A percentile compares a stretch with the other conserved stretches of the same genome.
Evolutionary conservation across 495 filamentous ascomycete species (phyloP).

Genomic region (Tetracladium setigerum): DNA sequence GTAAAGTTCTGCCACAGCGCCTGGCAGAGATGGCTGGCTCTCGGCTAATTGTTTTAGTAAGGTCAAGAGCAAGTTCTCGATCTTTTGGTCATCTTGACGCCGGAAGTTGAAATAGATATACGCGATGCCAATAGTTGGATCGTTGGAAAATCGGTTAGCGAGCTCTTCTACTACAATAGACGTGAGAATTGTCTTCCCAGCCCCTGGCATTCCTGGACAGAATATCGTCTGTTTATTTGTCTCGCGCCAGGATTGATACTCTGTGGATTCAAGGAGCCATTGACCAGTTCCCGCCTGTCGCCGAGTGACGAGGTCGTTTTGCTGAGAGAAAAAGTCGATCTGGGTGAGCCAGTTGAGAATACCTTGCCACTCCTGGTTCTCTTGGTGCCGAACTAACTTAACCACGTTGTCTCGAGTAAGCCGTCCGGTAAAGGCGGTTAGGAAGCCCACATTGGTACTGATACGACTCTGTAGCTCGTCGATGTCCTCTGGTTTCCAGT

Average conservation of each 20-base stretch:
- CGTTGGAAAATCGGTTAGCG: conserved; percentile 11
- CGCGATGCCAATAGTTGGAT: conserved; percentile 24
- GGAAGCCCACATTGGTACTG: conserved; percentile 16
- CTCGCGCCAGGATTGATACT: conserved; percentile 27
- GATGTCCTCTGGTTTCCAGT: conserved; percentile 26
- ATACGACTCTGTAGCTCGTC: conserved; percentile 21
- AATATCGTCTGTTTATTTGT: conserved; percentile 22
- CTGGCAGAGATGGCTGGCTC: conserved; percentile 13
- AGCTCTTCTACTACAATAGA: conserved; percentile 27
- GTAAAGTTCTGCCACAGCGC: conserved; percentile 19
- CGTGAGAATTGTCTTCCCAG: conserved; percentile 28
- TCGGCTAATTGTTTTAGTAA: conserved; percentile 33
- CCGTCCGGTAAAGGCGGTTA: conserved; percentile 13
- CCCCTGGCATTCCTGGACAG: conserved; percentile 30
- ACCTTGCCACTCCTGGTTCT: neutral
- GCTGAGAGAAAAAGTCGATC: conserved; percentile 24
- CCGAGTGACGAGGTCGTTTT: conserved; percentile 26
- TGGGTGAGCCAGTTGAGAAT: conserved; percentile 24
- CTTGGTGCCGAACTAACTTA: conserved; percentile 2
- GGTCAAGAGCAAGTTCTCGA: conserved; percentile 21
- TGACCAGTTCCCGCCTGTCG: conserved; percentile 30
- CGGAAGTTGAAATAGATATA: conserved; percentile 35
- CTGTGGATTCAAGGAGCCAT: conserved; percentile 30
- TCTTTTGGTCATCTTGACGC: conserved; percentile 25
- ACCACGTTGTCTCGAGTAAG: conserved; percentile 2